A percentile compares a stretch with the other conserved stretches of the same genome.
phyloP scores from a whole-genome alignment of 768 basidiomycete species.

The Hericium rajendrae region DNA sequence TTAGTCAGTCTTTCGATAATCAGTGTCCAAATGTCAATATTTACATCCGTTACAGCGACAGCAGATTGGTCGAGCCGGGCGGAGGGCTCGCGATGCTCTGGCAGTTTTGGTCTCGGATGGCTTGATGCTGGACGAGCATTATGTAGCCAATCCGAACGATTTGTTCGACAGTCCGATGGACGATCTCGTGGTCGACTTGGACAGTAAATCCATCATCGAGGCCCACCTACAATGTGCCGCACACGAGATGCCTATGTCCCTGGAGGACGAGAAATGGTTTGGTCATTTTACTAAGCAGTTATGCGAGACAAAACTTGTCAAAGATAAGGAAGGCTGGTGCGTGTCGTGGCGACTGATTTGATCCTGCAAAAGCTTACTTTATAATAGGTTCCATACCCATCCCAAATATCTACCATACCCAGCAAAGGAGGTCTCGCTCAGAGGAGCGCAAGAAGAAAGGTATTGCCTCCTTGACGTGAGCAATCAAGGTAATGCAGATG shows the following conservation, averaged over 20 bases:
- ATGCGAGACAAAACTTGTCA: slow-evolving; percentile 49
- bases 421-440: slow-evolving; percentile 59
- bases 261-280: slow-evolving; percentile 63
- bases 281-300: slow-evolving; percentile 49
- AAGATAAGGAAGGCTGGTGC: slow-evolving; percentile 77
- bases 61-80: slow-evolving; percentile 82
- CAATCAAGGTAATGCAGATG: slow-evolving; percentile 26
- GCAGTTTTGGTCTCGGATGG: slow-evolving; percentile 62
- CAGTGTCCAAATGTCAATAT: too few species aligned
- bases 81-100: slow-evolving; percentile 71
- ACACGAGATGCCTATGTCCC: slow-evolving; percentile 71
- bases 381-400: slow-evolving; percentile 68
- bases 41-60: too few species aligned
- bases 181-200: slow-evolving; percentile 62
- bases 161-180: slow-evolving; percentile 54
- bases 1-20: slow-evolving; percentile 62
- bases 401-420: slow-evolving; percentile 74
- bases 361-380: not conserved
- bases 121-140: slow-evolving; percentile 68
- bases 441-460: slow-evolving; percentile 68
- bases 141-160: slow-evolving; percentile 56
- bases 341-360: slow-evolving; percentile 9
- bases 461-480: slow-evolving; percentile 67
- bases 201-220: slow-evolving; percentile 68
- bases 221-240: slow-evolving; percentile 85